Conservation (phyloP, 106 monocot genomes). For the Xerophyta viscosa region DNA sequence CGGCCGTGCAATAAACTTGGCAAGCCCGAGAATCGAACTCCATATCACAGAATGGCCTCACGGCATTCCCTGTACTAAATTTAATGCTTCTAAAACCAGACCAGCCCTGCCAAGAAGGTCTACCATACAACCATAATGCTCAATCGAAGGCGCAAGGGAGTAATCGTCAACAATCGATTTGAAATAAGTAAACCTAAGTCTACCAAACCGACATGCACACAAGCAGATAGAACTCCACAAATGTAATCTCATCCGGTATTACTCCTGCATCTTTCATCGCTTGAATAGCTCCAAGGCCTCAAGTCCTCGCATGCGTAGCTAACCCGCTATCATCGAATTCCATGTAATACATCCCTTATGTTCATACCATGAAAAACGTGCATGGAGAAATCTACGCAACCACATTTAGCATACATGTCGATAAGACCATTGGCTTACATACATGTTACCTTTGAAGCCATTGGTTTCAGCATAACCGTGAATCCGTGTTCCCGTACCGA, state of each 20-base stretch:
- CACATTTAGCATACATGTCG: slow-evolving; percentile 75
- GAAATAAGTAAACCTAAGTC: slow-evolving; percentile 26
- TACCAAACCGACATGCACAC: slow-evolving; percentile 43
- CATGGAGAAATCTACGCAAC: slow-evolving; percentile 34
- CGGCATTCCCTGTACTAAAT: slow-evolving; percentile 17
- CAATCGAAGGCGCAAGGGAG: slow-evolving; percentile 36
- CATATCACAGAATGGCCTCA: slow-evolving; percentile 32
- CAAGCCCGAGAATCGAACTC: slow-evolving; percentile 27
- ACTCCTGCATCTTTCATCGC: slow-evolving; percentile 17
- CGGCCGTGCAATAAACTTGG: slow-evolving; percentile 5
- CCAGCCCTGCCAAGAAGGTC: slow-evolving; percentile 36
- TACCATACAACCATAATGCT: slow-evolving; percentile 56
- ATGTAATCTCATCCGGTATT: slow-evolving; percentile 50
- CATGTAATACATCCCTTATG: slow-evolving; percentile 38
- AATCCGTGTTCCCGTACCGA: slow-evolving; percentile 34
- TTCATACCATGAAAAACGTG: slow-evolving; percentile 24
- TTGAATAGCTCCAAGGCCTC: slow-evolving; percentile 39
- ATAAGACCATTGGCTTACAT: slow-evolving; percentile 41
- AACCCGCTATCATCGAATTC: slow-evolving; percentile 39
- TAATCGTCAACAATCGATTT: slow-evolving; percentile 28
- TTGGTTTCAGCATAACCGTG: slow-evolving; percentile 33
- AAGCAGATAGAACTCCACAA: slow-evolving; percentile 43
- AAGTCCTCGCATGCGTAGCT: slow-evolving; percentile 27
- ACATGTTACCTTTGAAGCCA: slow-evolving; percentile 14
- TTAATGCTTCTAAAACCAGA: slow-evolving; percentile 21